phyloP scores from a whole-genome alignment of 805 yeast genomes.

The Lachancea mirantina region DNA sequence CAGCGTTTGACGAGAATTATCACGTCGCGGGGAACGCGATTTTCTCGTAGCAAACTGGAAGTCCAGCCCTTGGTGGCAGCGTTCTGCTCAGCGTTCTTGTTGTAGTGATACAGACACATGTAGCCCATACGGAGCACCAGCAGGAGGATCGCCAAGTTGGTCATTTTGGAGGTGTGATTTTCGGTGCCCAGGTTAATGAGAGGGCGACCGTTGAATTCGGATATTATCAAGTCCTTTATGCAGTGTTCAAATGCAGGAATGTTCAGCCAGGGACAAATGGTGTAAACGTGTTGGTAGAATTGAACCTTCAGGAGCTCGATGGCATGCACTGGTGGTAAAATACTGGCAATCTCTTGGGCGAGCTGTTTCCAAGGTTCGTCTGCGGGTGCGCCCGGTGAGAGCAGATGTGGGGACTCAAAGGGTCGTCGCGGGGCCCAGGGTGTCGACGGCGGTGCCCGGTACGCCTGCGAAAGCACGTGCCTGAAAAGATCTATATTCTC shows the following conservation, averaged over 20 bases:
- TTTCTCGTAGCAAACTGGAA: slow-evolving; percentile 1
- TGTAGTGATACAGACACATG: slow-evolving; percentile 3
- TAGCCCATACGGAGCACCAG: slow-evolving; percentile 6
- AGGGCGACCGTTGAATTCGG: slow-evolving; percentile 11
- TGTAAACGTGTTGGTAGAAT: slow-evolving; percentile 25
- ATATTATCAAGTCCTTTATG: slow-evolving; percentile 15
- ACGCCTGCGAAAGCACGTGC: neutral
- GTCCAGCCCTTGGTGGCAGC: neutral
- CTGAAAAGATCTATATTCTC: slow-evolving; percentile 1
- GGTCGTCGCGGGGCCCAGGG: neutral
- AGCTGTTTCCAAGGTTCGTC: neutral
- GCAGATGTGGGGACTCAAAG: no score
- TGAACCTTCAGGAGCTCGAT: slow-evolving; percentile 22
- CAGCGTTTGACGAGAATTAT: slow-evolving; percentile 3
- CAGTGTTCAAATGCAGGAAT: slow-evolving; percentile 27
- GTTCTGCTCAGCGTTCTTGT: slow-evolving; percentile 4
- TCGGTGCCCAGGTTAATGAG: slow-evolving; percentile 1
- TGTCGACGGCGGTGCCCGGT: neutral
- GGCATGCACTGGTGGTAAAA: slow-evolving; percentile 24
- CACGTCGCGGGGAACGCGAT: slow-evolving; percentile 5
- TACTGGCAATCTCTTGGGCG: slow-evolving; percentile 6
- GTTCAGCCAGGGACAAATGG: slow-evolving; percentile 25
- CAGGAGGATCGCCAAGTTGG: slow-evolving; percentile 4
- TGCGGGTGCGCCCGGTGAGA: no score
- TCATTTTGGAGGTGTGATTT: neutral